phyloP scores from a whole-genome alignment of 192 early-diverging fungal species.

The Backusella tuberculispora region DNA sequence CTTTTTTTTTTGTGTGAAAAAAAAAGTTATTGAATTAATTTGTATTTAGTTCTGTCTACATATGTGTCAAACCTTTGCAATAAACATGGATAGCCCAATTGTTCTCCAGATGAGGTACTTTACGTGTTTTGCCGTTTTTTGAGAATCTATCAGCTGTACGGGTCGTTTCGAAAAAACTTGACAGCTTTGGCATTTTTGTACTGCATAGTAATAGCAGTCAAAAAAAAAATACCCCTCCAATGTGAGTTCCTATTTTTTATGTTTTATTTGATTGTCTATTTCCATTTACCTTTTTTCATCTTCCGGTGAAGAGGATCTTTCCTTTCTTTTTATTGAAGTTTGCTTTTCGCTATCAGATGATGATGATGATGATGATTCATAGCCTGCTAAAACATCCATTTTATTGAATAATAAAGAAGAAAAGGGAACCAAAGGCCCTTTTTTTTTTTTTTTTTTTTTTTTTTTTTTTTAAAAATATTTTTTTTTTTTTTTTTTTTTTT shows the following conservation, averaged over 20 bases:
- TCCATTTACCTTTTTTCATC: not conserved
- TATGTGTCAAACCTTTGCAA: slow-evolving; percentile 1
- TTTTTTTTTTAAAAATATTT: not conserved
- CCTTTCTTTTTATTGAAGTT: not conserved
- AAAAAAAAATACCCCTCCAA: not conserved
- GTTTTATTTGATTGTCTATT: not conserved
- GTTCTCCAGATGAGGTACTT: not conserved
- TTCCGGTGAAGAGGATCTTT: not conserved
- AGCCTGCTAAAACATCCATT: not conserved
- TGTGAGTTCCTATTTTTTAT: not conserved
- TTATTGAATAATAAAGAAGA: not conserved
- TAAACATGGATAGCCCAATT: slow-evolving; percentile 7
- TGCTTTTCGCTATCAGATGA: not conserved
- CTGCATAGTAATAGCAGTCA: not conserved
- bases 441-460: not conserved
- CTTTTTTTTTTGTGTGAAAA: not conserved
- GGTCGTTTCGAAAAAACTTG: not conserved
- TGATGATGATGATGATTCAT: not conserved
- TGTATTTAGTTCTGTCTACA: not conserved
- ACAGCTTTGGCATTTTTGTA: slow-evolving; percentile 9
- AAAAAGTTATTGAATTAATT: not conserved
- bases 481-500: not conserved
- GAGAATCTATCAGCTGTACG: no score
- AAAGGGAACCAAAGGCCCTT: not conserved
- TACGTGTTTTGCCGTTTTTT: not conserved